Evolutionary conservation across 2,329 filamentous ascomycete species (phyloP), one percentile per base, ranked within the genome.

Genomic region (Lecanoromycetidae sp.): DNA sequence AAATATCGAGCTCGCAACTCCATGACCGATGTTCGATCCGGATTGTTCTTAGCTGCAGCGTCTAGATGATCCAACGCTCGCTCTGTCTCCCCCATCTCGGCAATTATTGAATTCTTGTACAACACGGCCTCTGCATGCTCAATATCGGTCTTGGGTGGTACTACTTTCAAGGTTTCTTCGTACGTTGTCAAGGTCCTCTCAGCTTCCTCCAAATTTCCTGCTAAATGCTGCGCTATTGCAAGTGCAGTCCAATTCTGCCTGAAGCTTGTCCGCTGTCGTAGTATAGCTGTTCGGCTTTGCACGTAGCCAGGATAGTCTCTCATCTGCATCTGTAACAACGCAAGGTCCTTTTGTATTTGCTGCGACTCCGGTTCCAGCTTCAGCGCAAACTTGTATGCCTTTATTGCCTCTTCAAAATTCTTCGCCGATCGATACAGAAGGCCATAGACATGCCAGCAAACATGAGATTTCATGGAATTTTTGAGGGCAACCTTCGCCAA

Each of bases 371-470:
- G 90, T 61, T 98, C 91, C 51, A 96, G 76, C 62, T 79, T 81
- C 57, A 98, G 71, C 13, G 91, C 91, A 65, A 94, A 94, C 64
- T 94, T 93, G 73, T 98, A 98, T 49, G 91, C 93, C 73, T 96
- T 96, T 70, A 95, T 95, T 8, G 93, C 90, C 69, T 96, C 91
- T 65, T 96, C 91, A 58, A 93, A 96, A 68, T 98, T 96, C 75
- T 96, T 96, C 61, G 84, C 83, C 40, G 86, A 82, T 43, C 90
- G 82, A 68, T 94, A 96, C 42, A 98, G 75, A 56, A 98, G 69
- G 26, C 93, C 91, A 64, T 96, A 98, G 52, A 98, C 91, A 66
- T 98, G 93, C 91, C 91, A 98, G 73, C 88, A 96, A 59, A 98
- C 88, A 67, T 96, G 90, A 59, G 88, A 95, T 71, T 93, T 95